Conservation (phyloP, 148 eudicot genomes). For the Camellia japonica region DNA sequence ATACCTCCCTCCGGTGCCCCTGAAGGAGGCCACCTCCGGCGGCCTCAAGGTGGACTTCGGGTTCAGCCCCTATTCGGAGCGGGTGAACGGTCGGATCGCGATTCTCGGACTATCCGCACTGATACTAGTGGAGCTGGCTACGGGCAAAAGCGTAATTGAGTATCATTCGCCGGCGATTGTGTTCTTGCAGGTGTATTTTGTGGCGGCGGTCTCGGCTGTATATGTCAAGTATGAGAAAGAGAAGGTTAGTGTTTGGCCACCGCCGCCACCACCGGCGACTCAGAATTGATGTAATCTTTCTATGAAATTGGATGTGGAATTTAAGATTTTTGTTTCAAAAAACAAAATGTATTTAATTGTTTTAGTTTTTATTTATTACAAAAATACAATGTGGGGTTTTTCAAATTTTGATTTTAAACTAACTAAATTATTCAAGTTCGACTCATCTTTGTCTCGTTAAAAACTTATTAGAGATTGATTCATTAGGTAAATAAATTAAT, state of each 20-base stretch:
- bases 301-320: too few species aligned
- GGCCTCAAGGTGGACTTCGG: slow-evolving; percentile 87
- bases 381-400: too few species aligned
- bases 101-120: slow-evolving; percentile 61
- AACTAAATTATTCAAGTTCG: too few species aligned
- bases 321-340: too few species aligned
- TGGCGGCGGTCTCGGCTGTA: slow-evolving; percentile 68
- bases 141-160: slow-evolving; percentile 66
- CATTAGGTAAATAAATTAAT: too few species aligned
- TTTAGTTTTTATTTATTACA: too few species aligned
- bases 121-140: slow-evolving; percentile 82
- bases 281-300: background rate
- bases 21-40: slow-evolving; percentile 66
- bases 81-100: slow-evolving; percentile 76
- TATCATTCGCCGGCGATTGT: slow-evolving; percentile 74
- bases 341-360: too few species aligned
- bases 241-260: slow-evolving; percentile 83
- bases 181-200: slow-evolving; percentile 73
- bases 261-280: background rate
- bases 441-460: too few species aligned
- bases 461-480: too few species aligned
- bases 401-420: too few species aligned
- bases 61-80: slow-evolving; percentile 76
- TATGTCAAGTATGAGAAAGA: slow-evolving; percentile 78
- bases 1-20: slow-evolving; percentile 70